Evolutionary conservation across 805 yeast genomes (phyloP), one percentile per base, ranked within the genome.

Genomic region (Cyberlindnera mississippiensis): DNA sequence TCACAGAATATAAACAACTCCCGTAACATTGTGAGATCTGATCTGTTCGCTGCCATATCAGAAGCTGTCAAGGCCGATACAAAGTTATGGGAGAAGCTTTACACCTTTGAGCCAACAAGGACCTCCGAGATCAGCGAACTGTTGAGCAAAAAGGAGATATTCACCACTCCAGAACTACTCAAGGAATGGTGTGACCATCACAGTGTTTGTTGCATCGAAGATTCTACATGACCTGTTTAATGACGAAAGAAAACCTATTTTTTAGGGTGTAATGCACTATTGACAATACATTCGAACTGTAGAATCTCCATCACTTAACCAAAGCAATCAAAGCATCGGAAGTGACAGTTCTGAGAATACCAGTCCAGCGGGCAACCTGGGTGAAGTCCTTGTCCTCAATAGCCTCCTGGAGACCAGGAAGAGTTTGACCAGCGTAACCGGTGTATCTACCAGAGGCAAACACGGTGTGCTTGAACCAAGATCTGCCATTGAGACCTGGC

Each of bases 401-500:
- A 0, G 78, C 73, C 56, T 76, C 82, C 22, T 64, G 63, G 33
- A 76, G 56, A 2, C 76, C 79, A 7, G 81, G 82, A 19, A 75
- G 57, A 18, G 69, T 66, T 51, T 72, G 78, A 1, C 80, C 80
- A 32, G 69, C 71, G 47, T 76, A 76, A 9, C 81, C 82, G 1
- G 80, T 75, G 51, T 72, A 71, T 51, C 80, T 64, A 3, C 81
- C 80, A 46, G 75, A 63, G 2, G 80, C 76, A 52, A 62, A 76
- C 17, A 75, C 68, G 36, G 70, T 60, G 59, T 76, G 80, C 48
- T 69, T 73, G 59, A 73, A 76, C 80, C 80, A 76, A 9, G 67
- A 58, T 57, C 82, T 65, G 20, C 62, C 66, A 6, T 63, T 65
- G 35, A 76, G 57, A 1, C 82, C 82, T 6, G 66, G 60, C 27